phyloP scores from a whole-genome alignment of 2,329 filamentous ascomycete species.

The Conoideocrella luteorostrata region DNA sequence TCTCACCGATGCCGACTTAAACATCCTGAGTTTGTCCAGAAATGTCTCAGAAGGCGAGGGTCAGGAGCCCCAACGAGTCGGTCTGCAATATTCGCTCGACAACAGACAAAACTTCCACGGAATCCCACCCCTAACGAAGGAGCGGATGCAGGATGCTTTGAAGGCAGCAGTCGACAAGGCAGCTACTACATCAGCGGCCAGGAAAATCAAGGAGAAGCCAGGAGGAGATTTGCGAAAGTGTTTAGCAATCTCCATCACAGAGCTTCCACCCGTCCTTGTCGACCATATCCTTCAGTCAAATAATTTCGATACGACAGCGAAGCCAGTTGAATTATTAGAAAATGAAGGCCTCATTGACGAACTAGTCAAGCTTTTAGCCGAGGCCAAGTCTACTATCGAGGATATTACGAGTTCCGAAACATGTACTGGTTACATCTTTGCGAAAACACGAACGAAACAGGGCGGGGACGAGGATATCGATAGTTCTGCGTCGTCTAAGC shows the following conservation, averaged over 20 bases:
- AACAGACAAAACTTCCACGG: slow-evolving; percentile 79
- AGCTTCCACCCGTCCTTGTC: slow-evolving; percentile 79
- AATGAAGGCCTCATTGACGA: slow-evolving; percentile 58
- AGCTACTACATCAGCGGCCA: slow-evolving; percentile 38
- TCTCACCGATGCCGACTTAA: slow-evolving; percentile 77
- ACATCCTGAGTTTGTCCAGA: slow-evolving; percentile 73
- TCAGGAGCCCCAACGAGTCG: slow-evolving; percentile 76
- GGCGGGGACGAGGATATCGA: slow-evolving; percentile 15
- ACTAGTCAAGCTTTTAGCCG: slow-evolving; percentile 61
- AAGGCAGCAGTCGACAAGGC: slow-evolving; percentile 57
- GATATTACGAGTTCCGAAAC: slow-evolving; percentile 59
- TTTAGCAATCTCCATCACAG: slow-evolving; percentile 76
- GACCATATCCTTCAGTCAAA: slow-evolving; percentile 74
- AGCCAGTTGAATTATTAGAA: slow-evolving; percentile 63
- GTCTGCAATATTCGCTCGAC: slow-evolving; percentile 71
- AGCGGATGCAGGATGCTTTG: slow-evolving; percentile 64
- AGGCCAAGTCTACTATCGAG: slow-evolving; percentile 60
- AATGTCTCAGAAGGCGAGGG: slow-evolving; percentile 74
- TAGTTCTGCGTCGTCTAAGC: slow-evolving; percentile 30
- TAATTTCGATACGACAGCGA: slow-evolving; percentile 61
- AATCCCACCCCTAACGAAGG: slow-evolving; percentile 66
- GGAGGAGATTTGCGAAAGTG: slow-evolving; percentile 73
- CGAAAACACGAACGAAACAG: slow-evolving; percentile 45
- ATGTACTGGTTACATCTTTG: slow-evolving; percentile 82
- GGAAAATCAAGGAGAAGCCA: slow-evolving; percentile 66